Conservation (phyloP, 257 asterid genomes). For the Jasminum sambac region DNA sequence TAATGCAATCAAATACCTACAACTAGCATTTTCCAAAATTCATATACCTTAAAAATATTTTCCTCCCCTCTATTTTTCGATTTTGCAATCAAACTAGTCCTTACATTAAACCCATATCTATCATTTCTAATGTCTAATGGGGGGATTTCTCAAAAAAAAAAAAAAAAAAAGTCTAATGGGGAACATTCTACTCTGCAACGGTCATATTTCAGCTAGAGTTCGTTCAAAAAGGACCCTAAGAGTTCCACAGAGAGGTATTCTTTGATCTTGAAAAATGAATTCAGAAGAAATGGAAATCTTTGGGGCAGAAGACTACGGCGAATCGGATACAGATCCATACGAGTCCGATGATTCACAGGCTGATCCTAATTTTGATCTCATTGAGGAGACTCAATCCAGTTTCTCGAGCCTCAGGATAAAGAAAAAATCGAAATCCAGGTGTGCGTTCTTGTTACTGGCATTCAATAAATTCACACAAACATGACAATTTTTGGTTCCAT, state of each 20-base stretch:
- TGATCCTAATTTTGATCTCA: slow-evolving; percentile 52
- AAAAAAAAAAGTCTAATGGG: too few relatives aligned
- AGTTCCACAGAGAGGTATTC: not conserved
- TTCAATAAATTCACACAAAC: not conserved
- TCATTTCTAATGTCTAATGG: too few relatives aligned
- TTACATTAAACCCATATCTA: too few relatives aligned
- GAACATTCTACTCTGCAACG: slow-evolving; percentile 11
- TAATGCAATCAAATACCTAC: too few relatives aligned
- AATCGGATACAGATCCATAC: slow-evolving; percentile 34
- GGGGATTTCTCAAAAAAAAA: too few relatives aligned
- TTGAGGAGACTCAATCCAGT: slow-evolving; percentile 49
- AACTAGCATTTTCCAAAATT: too few relatives aligned
- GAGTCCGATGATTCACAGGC: slow-evolving; percentile 57
- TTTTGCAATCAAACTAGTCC: too few relatives aligned
- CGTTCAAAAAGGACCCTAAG: slow-evolving; percentile 3
- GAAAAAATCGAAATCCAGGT: slow-evolving; percentile 34
- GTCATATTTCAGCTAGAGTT: slow-evolving; percentile 8
- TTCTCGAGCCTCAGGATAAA: slow-evolving; percentile 57
- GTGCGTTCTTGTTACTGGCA: not conserved
- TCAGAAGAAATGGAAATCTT: slow-evolving; percentile 30
- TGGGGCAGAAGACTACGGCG: slow-evolving; percentile 20
- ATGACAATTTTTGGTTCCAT: not conserved
- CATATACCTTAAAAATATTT: too few relatives aligned
- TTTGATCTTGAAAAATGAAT: slow-evolving; percentile 4
- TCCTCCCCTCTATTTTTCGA: too few relatives aligned